Percentiles rank a stretch among this genome's conserved stretches.
Evolutionary conservation across 1,284 basidiomycete genomes (phyloP).

Genomic region (Rhodotorula glutinis): DNA sequence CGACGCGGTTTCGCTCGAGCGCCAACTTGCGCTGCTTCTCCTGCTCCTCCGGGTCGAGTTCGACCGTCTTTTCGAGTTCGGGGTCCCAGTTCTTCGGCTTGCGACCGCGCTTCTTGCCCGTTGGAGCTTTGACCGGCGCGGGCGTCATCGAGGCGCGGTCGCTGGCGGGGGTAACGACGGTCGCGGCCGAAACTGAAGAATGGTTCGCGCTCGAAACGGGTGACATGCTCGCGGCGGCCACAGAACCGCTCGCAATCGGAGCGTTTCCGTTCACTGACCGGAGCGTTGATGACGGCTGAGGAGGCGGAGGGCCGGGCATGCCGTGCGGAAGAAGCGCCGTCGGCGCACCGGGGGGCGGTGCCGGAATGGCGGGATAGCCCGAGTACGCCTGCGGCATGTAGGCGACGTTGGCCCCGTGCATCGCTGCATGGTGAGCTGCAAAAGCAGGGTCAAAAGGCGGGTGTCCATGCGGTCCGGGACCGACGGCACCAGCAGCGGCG

Average conservation of each 20-base stretch:
- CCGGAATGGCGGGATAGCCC: not conserved
- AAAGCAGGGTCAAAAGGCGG: not conserved
- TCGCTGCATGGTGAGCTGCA: not conserved
- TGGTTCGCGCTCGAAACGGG: not conserved
- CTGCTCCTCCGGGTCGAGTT: conserved; percentile 27
- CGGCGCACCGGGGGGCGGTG: not conserved
- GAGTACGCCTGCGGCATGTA: not conserved
- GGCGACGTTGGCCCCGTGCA: not conserved
- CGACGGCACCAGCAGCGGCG: not conserved
- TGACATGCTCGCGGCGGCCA: not conserved
- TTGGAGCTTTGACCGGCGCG: not conserved
- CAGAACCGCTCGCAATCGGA: not conserved
- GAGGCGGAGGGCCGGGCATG: not conserved
- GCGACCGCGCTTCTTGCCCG: conserved; percentile 32
- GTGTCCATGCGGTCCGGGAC: not conserved
- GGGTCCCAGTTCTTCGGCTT: conserved; percentile 37
- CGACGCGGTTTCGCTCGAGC: conserved; percentile 31
- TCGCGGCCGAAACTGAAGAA: not conserved
- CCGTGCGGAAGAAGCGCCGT: no score
- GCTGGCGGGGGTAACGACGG: not conserved
- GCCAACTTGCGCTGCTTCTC: conserved; percentile 30
- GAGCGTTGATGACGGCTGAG: not conserved
- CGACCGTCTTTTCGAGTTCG: conserved; percentile 13
- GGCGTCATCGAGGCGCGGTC: not conserved
- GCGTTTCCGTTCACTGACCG: no score